Evolutionary conservation across 2,329 filamentous ascomycete species (phyloP).

Genomic region (Cordyceps tenuipes): DNA sequence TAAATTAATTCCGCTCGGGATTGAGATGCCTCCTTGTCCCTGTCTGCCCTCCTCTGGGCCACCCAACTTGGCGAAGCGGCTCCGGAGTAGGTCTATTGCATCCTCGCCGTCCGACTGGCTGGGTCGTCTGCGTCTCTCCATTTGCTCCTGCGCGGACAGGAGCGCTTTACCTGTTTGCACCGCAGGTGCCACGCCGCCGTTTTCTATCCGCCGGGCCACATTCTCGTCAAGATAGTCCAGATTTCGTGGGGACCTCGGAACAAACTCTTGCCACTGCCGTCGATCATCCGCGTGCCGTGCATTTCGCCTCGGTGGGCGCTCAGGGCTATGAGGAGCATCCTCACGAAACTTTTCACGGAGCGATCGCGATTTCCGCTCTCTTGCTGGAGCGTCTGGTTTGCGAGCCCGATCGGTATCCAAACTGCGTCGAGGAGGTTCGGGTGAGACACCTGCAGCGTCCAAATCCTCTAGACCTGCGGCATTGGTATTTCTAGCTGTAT

Average conservation of each 20-base stretch:
- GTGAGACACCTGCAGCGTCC: neutral
- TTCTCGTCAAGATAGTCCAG: slow-evolving; percentile 29
- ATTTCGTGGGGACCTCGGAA: slow-evolving; percentile 33
- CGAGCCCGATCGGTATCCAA: slow-evolving; percentile 18
- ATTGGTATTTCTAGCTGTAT: slow-evolving; percentile 17
- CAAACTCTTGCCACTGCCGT: slow-evolving; percentile 34
- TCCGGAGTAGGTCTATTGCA: slow-evolving; percentile 36
- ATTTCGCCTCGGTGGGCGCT: neutral
- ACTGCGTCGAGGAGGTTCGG: slow-evolving; percentile 16
- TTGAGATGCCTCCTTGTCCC: slow-evolving; percentile 26
- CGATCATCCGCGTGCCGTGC: slow-evolving; percentile 17
- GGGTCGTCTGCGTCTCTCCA: neutral
- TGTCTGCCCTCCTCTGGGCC: slow-evolving; percentile 27
- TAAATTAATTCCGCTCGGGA: slow-evolving; percentile 35
- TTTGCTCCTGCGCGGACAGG: neutral
- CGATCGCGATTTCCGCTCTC: slow-evolving; percentile 13
- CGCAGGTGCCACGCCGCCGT: slow-evolving; percentile 17
- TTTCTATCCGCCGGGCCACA: slow-evolving; percentile 22
- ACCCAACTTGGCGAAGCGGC: slow-evolving; percentile 38
- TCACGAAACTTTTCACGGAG: slow-evolving; percentile 29
- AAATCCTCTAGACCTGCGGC: neutral
- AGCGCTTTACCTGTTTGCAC: slow-evolving; percentile 11
- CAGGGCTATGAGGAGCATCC: slow-evolving; percentile 14
- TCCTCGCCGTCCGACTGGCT: slow-evolving; percentile 18
- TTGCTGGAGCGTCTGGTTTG: neutral